Conservation (phyloP, 176 grass and related monocot genomes). For the Cymbopogon citratus region DNA sequence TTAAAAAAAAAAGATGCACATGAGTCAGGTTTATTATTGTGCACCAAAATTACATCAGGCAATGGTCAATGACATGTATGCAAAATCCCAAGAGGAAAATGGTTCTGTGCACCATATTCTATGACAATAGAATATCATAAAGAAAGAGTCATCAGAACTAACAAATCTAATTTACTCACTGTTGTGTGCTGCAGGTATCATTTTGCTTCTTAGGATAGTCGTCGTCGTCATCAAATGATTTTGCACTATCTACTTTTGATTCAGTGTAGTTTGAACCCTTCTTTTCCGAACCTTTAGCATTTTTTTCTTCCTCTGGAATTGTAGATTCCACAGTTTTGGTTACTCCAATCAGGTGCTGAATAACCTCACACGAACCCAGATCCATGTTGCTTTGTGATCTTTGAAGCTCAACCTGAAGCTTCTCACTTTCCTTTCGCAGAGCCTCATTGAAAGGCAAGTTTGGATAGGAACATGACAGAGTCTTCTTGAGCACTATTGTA, state of each 20-base stretch:
- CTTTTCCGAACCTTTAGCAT: slow-evolving; percentile 43
- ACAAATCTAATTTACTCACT: slow-evolving; percentile 32
- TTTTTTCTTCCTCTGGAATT: slow-evolving; percentile 50
- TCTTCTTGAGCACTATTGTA: slow-evolving; percentile 74
- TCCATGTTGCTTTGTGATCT: slow-evolving; percentile 86
- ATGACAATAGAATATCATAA: not conserved
- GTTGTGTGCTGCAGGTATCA: slow-evolving; percentile 18
- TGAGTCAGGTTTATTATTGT: not conserved
- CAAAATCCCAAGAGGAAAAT: not conserved
- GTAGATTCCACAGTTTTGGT: slow-evolving; percentile 60
- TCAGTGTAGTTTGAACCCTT: slow-evolving; percentile 21
- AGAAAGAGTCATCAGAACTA: not conserved
- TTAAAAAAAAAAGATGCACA: not conserved
- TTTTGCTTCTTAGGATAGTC: slow-evolving; percentile 41
- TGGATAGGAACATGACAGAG: slow-evolving; percentile 86
- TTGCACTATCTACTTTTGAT: slow-evolving; percentile 26
- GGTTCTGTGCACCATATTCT: not conserved
- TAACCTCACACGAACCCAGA: slow-evolving; percentile 72
- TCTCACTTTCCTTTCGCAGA: slow-evolving; percentile 87
- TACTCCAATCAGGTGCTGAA: slow-evolving; percentile 84
- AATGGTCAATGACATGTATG: not conserved
- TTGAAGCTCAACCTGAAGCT: slow-evolving; percentile 89
- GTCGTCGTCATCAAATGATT: slow-evolving; percentile 23
- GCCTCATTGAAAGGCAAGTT: slow-evolving; percentile 89
- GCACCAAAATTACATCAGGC: slow-evolving; percentile 4